These are phyloP conservation scores for Saccharomycopsis sp. DNA, from an alignment of 805 yeast species.

Conservation along the genomic window DNA sequence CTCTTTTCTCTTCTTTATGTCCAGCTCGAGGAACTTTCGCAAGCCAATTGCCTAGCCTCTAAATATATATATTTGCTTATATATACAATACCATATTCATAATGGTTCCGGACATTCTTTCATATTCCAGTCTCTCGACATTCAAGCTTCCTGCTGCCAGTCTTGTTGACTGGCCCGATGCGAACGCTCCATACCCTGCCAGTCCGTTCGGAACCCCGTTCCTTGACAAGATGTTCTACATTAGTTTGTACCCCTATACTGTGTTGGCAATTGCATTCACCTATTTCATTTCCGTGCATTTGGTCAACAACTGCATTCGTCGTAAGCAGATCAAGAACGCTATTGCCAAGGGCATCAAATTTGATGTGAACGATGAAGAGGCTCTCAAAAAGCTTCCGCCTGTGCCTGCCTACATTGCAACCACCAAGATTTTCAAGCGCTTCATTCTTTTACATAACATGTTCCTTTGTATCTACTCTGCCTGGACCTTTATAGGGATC, in stretches of 20 bases:
- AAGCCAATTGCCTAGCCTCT: neutral
- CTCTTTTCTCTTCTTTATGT: neutral
- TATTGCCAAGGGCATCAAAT: conserved; percentile 24
- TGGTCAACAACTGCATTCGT: conserved; percentile 41
- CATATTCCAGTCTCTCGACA: neutral
- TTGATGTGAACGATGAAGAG: conserved; percentile 23
- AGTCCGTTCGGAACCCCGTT: neutral
- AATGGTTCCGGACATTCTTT: neutral
- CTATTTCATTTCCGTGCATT: conserved; percentile 54
- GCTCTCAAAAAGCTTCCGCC: conserved; percentile 37
- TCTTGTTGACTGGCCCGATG: conserved; percentile 2
- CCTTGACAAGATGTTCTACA: conserved; percentile 8
- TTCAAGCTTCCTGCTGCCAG: neutral
- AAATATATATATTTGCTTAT: neutral
- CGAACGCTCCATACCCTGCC: neutral
- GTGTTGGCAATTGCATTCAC: conserved; percentile 52
- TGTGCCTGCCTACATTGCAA: conserved; percentile 48
- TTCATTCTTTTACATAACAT: conserved; percentile 57
- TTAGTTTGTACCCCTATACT: conserved; percentile 26
- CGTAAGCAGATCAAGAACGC: conserved; percentile 37
- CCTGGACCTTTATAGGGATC: conserved; percentile 70
- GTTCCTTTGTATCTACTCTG: conserved; percentile 56
- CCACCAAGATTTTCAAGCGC: conserved; percentile 38
- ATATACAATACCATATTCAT: neutral
- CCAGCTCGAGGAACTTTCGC: neutral